phyloP scores from a whole-genome alignment of 1,284 basidiomycete genomes.

The Marasmius sp. region DNA sequence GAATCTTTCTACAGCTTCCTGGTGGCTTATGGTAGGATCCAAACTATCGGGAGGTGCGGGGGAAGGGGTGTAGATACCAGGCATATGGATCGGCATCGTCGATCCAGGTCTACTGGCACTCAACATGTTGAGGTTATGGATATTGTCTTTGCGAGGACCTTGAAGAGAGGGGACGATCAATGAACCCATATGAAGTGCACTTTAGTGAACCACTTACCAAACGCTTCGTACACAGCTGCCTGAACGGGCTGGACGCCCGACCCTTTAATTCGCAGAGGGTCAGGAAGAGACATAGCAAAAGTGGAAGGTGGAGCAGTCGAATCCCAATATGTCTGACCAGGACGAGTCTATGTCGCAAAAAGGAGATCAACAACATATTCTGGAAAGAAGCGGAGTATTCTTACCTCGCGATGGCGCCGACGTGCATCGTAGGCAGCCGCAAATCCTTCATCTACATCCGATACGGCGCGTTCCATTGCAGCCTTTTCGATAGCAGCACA shows the following conservation, averaged over 20 bases:
- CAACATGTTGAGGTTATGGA: constrained; percentile 49
- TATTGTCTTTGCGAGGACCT: neutral
- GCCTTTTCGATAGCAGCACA: constrained; percentile 96
- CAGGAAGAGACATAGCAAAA: constrained; percentile 83
- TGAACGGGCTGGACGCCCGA: constrained; percentile 85
- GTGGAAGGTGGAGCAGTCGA: constrained; percentile 69
- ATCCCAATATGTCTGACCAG: constrained; percentile 86
- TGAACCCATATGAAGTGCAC: neutral
- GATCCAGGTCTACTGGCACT: constrained; percentile 66
- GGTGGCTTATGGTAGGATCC: constrained; percentile 46
- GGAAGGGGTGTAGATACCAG: constrained; percentile 48
- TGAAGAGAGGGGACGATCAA: constrained; percentile 3
- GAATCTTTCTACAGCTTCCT: constrained; percentile 79
- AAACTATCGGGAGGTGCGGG: constrained; percentile 46
- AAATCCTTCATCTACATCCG: constrained; percentile 95
- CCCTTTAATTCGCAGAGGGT: constrained; percentile 84
- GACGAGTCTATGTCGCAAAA: constrained; percentile 48
- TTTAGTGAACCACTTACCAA: constrained; percentile 50
- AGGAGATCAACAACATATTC: neutral
- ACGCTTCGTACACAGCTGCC: constrained; percentile 93
- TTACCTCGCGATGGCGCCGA: constrained; percentile 84
- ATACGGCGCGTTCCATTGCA: constrained; percentile 94
- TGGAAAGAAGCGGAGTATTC: neutral
- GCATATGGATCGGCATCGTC: constrained; percentile 48
- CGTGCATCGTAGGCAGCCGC: constrained; percentile 80